Evolutionary conservation across 805 yeast species (phyloP).

Genomic region (Yamadazyma laniorum): DNA sequence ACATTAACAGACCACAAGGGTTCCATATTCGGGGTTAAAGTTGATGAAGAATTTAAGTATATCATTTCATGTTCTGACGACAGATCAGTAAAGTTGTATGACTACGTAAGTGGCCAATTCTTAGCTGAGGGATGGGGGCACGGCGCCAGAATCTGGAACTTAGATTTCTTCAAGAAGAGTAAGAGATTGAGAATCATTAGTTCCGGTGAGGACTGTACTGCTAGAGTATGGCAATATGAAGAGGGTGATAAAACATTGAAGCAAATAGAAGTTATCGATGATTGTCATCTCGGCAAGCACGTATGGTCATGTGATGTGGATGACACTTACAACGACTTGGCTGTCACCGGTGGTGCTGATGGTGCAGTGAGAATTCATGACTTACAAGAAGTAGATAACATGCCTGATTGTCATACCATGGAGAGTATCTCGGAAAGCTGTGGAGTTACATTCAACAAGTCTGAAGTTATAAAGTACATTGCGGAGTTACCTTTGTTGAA

Average conservation of each 20-base stretch:
- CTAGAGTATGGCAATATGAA: slow-evolving; percentile 68
- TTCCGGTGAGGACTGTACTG: slow-evolving; percentile 82
- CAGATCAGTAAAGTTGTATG: slow-evolving; percentile 80
- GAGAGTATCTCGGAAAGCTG: slow-evolving; percentile 30
- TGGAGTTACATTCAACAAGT: slow-evolving; percentile 29
- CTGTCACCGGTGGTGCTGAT: slow-evolving; percentile 92
- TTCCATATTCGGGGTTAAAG: slow-evolving; percentile 77
- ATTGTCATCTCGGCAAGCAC: slow-evolving; percentile 81
- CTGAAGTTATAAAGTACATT: slow-evolving; percentile 63
- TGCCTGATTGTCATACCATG: slow-evolving; percentile 23
- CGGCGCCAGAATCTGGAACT: slow-evolving; percentile 87
- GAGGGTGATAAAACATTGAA: slow-evolving; percentile 26
- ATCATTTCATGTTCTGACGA: slow-evolving; percentile 91
- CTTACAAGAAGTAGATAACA: slow-evolving; percentile 23
- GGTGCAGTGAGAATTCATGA: slow-evolving; percentile 73
- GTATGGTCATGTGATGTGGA: slow-evolving; percentile 77
- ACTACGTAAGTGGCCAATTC: slow-evolving; percentile 52
- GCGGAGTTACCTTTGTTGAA: slow-evolving; percentile 45
- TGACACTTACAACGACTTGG: slow-evolving; percentile 38
- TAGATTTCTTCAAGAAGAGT: slow-evolving; percentile 50
- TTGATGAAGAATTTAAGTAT: slow-evolving; percentile 53
- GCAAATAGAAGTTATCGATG: slow-evolving; percentile 48
- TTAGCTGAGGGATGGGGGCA: slow-evolving; percentile 95
- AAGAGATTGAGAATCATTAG: slow-evolving; percentile 65
- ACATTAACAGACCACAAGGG: slow-evolving; percentile 81